phyloP scores from a whole-genome alignment of 2,329 filamentous ascomycete species.

The Fusarium lateritium region DNA sequence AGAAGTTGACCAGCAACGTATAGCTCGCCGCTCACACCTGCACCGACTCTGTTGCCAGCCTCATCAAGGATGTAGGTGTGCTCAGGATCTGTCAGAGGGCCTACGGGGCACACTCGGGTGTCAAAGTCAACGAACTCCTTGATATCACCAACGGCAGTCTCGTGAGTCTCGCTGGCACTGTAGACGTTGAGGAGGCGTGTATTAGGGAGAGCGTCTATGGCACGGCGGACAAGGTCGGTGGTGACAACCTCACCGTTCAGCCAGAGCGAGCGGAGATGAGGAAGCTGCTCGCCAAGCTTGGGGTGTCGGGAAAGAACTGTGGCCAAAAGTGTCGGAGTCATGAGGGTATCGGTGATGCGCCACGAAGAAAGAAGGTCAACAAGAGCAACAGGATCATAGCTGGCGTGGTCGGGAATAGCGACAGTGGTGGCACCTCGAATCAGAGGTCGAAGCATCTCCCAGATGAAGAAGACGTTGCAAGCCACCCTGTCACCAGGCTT shows the following conservation, averaged over 20 bases:
- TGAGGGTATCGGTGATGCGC: conserved; percentile 83
- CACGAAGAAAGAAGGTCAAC: conserved; percentile 78
- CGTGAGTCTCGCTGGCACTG: conserved; percentile 86
- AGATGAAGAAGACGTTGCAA: conserved; percentile 91
- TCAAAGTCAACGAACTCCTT: conserved; percentile 75
- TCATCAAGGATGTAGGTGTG: conserved; percentile 82
- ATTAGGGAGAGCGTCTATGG: conserved; percentile 76
- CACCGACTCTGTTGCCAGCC: conserved; percentile 73
- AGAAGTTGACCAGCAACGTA: conserved; percentile 82
- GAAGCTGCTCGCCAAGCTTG: conserved; percentile 73
- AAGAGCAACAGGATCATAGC: conserved; percentile 82
- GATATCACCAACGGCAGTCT: conserved; percentile 84
- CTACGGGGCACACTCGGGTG: conserved; percentile 79
- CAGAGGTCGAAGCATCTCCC: conserved; percentile 85
- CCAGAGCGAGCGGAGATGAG: conserved; percentile 79
- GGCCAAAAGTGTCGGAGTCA: conserved; percentile 85
- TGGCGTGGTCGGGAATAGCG: conserved; percentile 80
- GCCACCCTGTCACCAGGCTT: conserved; percentile 82
- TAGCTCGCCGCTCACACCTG: conserved; percentile 78
- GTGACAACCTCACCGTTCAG: conserved; percentile 88
- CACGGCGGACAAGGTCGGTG: conserved; percentile 79
- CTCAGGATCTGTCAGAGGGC: conserved; percentile 76
- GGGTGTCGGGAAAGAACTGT: conserved; percentile 80
- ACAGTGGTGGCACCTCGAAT: conserved; percentile 83
- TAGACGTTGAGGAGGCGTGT: conserved; percentile 83